phyloP scores from a whole-genome alignment of 305 asterid species.

The Coffea humblotiana region DNA sequence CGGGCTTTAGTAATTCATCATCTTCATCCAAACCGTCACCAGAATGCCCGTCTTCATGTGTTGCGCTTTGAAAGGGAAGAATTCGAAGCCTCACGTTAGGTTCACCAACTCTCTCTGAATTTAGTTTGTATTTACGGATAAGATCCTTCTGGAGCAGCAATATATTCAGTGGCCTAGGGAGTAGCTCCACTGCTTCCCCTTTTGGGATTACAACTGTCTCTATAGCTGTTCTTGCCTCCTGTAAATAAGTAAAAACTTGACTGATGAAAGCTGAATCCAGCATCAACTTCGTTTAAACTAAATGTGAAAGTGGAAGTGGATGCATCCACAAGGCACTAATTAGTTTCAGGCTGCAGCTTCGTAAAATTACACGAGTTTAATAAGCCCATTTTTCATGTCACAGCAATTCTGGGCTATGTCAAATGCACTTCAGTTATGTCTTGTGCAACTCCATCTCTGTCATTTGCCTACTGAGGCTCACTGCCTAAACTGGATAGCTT shows the following conservation, averaged over 20 bases:
- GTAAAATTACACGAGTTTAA: no score
- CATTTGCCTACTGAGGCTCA: neutral
- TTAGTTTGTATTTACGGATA: constrained; percentile 73
- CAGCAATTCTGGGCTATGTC: neutral
- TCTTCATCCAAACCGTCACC: constrained; percentile 40
- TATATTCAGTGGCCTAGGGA: constrained; percentile 73
- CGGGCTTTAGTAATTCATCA: constrained; percentile 25
- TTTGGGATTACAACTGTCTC: constrained; percentile 82
- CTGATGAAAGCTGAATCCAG: neutral
- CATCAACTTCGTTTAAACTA: neutral
- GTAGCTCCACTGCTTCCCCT: constrained; percentile 78
- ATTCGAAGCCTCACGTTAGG: constrained; percentile 56
- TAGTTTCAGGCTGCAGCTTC: neutral
- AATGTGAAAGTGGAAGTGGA: neutral
- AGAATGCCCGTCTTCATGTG: constrained; percentile 36
- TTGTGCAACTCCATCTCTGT: neutral
- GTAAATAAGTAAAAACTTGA: constrained; percentile 19
- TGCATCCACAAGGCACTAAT: neutral
- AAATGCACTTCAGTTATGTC: neutral
- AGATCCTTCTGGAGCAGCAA: constrained; percentile 85
- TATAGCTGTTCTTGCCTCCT: constrained; percentile 91
- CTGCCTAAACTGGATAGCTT: neutral
- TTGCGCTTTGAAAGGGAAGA: constrained; percentile 50
- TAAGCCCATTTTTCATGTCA: no score
- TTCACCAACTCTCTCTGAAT: constrained; percentile 73